Percentiles rank a stretch among this genome's conserved stretches.
These are phyloP conservation scores for Umbelopsis sp. DNA, from an alignment of 192 early-diverging fungal species.

Conservation along the genomic window DNA sequence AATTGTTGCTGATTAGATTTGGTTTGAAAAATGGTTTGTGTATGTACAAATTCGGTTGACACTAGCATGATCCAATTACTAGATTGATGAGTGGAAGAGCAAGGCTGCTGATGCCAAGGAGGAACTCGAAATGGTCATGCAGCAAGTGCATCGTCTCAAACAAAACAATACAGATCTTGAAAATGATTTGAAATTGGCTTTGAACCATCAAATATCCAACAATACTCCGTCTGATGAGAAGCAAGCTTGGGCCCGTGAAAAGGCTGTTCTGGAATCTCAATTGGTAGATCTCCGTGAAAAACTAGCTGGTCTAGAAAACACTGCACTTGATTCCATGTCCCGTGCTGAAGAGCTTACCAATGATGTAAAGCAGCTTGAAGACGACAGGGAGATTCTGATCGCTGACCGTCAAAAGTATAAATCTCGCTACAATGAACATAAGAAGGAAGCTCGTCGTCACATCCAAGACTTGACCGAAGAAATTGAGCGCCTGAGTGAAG, in stretches of 20 bases:
- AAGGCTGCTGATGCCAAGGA: slow-evolving; percentile 8
- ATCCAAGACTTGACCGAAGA: slow-evolving; percentile 14
- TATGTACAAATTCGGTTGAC: not conserved
- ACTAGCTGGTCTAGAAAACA: slow-evolving; percentile 26
- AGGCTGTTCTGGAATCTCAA: slow-evolving; percentile 17
- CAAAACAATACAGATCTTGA: not conserved
- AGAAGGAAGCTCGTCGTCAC: slow-evolving; percentile 18
- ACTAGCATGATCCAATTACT: not conserved
- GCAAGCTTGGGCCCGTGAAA: slow-evolving; percentile 11
- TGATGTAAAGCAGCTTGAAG: slow-evolving; percentile 13
- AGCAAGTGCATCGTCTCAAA: not conserved
- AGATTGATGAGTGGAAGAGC: not conserved
- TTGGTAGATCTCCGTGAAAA: slow-evolving; percentile 15
- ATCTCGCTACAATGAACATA: slow-evolving; percentile 1
- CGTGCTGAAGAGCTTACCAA: slow-evolving; percentile 1
- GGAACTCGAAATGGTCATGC: slow-evolving; percentile 7
- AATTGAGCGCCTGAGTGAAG: slow-evolving; percentile 2
- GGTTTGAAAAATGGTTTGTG: too few relatives aligned
- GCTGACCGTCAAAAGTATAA: slow-evolving; percentile 16
- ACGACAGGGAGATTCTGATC: not conserved
- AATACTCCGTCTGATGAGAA: not conserved
- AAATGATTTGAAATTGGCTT: not conserved
- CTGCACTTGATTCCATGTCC: slow-evolving; percentile 20
- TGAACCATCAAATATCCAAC: not conserved
- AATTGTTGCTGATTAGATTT: too few relatives aligned